These are phyloP conservation scores for Aureobasidium sp. DNA, from an alignment of 2,329 filamentous ascomycete genomes.

Conservation along the genomic window DNA sequence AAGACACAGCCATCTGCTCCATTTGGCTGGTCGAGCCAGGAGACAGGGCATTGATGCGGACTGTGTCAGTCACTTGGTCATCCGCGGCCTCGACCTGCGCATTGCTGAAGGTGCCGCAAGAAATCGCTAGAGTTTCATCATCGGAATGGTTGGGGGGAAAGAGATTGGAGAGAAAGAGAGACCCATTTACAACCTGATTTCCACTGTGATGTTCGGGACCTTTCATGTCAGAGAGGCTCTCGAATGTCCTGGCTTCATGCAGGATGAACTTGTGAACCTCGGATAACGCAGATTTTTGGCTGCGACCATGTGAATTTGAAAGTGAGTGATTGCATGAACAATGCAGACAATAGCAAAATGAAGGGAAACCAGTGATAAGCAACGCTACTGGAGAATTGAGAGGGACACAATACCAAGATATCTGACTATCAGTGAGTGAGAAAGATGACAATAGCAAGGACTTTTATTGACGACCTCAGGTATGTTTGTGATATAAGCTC, in stretches of 20 bases:
- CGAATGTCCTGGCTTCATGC: no score
- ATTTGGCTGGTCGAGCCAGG: conserved; percentile 8
- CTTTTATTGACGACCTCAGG: not conserved
- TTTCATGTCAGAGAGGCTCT: no score
- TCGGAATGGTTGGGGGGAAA: no score
- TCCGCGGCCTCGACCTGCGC: conserved; percentile 10
- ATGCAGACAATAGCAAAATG: no score
- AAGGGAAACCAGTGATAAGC: no score
- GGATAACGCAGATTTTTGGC: no score
- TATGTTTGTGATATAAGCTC: no score
- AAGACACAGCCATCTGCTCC: not conserved
- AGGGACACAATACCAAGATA: not conserved
- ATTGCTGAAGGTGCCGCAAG: conserved; percentile 12
- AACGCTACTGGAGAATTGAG: not conserved
- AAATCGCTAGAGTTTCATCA: not conserved
- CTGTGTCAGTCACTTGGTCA: not conserved
- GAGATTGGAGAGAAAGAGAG: no score
- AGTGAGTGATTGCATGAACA: no score
- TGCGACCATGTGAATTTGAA: no score
- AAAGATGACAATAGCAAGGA: not conserved
- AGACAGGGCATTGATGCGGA: conserved; percentile 13
- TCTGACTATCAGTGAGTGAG: not conserved
- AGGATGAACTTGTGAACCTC: no score
- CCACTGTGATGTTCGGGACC: no score
- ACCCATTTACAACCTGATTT: conserved; percentile 11